phyloP scores from a whole-genome alignment of 2,329 filamentous ascomycete species.

The Cladosporium sp. region DNA sequence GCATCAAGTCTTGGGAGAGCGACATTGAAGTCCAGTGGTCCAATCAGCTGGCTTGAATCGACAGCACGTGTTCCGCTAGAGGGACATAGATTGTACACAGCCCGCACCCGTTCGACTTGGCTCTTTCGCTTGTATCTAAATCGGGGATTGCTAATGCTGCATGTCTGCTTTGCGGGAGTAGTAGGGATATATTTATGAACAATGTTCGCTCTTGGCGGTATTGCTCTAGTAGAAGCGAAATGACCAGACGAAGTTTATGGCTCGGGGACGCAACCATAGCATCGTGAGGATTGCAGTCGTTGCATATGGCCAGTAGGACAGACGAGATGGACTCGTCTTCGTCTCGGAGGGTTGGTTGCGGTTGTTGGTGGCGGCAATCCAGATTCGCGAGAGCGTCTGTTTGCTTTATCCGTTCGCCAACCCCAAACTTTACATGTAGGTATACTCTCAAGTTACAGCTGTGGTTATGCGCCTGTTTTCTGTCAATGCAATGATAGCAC shows the following conservation, averaged over 20 bases:
- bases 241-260: background rate
- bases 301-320: background rate
- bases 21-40: too few relatives aligned
- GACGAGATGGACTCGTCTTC: background rate
- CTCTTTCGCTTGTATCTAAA: too few relatives aligned
- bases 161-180: too few relatives aligned
- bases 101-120: too few relatives aligned
- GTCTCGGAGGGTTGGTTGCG: background rate
- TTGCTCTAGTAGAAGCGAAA: too few relatives aligned
- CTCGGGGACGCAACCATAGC: background rate
- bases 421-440: background rate
- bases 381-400: background rate
- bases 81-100: too few relatives aligned
- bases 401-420: background rate
- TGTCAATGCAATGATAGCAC: background rate
- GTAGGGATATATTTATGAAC: too few relatives aligned
- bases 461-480: background rate
- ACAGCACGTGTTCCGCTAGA: too few relatives aligned
- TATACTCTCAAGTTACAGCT: background rate
- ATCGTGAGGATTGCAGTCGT: background rate
- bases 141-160: too few relatives aligned
- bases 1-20: too few relatives aligned
- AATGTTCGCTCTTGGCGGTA: too few relatives aligned
- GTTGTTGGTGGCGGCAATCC: background rate
- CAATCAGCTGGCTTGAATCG: too few relatives aligned